Evolutionary conservation across 768 basidiomycete species (phyloP).

Genomic region (Mycena polygramma): DNA sequence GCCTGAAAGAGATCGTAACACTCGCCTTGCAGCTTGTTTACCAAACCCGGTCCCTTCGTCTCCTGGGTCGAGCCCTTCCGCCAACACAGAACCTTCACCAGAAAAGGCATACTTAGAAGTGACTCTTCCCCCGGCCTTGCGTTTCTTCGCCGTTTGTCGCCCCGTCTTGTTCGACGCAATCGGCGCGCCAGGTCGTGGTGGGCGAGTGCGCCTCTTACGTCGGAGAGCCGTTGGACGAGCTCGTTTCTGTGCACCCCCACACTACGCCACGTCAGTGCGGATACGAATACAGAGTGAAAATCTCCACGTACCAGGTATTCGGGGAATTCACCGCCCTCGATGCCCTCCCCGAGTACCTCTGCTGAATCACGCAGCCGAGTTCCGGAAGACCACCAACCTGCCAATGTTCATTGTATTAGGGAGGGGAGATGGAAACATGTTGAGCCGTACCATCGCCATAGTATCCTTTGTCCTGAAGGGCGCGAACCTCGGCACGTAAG

Average conservation of each 20-base stretch:
- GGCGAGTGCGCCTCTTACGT: slow-evolving; percentile 49
- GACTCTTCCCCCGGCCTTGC: slow-evolving; percentile 80
- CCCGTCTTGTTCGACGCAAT: slow-evolving; percentile 71
- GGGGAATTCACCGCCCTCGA: slow-evolving; percentile 72
- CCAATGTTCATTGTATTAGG: slow-evolving; percentile 9
- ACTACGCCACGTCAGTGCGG: slow-evolving; percentile 55
- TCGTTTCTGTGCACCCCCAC: slow-evolving; percentile 82
- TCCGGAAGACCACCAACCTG: slow-evolving; percentile 89
- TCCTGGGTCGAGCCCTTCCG: slow-evolving; percentile 56
- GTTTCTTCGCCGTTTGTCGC: slow-evolving; percentile 72
- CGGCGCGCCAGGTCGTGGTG: slow-evolving; percentile 47
- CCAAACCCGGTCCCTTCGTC: slow-evolving; percentile 73
- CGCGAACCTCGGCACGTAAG: slow-evolving; percentile 73
- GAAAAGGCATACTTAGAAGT: slow-evolving; percentile 71
- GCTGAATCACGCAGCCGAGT: slow-evolving; percentile 76
- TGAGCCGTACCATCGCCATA: slow-evolving; percentile 78
- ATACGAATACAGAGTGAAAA: background rate
- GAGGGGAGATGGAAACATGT: slow-evolving; percentile 3
- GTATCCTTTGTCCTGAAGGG: slow-evolving; percentile 81
- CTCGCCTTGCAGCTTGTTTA: slow-evolving; percentile 77
- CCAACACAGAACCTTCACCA: slow-evolving; percentile 68
- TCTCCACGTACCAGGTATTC: slow-evolving; percentile 74
- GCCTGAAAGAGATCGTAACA: background rate
- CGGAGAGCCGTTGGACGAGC: slow-evolving; percentile 65
- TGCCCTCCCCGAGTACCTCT: slow-evolving; percentile 62